phyloP scores from a whole-genome alignment of 73 alveolate genomes.

The Symbiodinium natans region DNA sequence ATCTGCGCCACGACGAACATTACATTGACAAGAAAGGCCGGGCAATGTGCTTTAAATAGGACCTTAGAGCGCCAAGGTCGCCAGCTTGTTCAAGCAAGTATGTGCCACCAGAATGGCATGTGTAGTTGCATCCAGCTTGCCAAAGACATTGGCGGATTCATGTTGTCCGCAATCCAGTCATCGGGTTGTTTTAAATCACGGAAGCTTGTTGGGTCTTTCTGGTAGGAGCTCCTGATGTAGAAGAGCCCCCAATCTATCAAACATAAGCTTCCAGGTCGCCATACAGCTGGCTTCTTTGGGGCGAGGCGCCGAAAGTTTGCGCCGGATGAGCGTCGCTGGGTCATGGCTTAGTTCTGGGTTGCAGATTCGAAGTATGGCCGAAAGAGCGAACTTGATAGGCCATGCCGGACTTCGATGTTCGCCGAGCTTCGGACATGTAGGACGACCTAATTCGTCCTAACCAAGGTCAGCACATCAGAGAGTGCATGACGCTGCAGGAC shows the following conservation, averaged over 20 bases:
- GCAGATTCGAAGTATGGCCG: not conserved
- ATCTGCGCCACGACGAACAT: slow-evolving; percentile 84
- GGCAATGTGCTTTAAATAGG: not conserved
- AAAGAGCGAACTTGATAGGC: not conserved
- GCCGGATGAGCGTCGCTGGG: slow-evolving; percentile 40
- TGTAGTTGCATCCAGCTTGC: too few relatives aligned
- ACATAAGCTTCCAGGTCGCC: too few relatives aligned
- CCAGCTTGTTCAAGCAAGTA: too few relatives aligned
- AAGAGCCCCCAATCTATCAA: too few relatives aligned
- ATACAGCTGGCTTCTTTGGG: slow-evolving; percentile 61
- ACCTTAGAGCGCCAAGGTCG: too few relatives aligned
- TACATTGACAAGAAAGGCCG: slow-evolving; percentile 67
- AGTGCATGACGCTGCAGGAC: slow-evolving; percentile 78
- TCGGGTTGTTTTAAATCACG: too few relatives aligned
- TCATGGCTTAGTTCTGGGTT: not conserved
- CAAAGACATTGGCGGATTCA: too few relatives aligned
- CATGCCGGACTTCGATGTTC: not conserved
- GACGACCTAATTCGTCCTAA: too few relatives aligned
- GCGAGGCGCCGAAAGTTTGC: slow-evolving; percentile 91
- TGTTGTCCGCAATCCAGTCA: too few relatives aligned
- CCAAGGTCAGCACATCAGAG: slow-evolving; percentile 74
- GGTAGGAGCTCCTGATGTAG: too few relatives aligned
- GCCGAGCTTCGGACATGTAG: not conserved
- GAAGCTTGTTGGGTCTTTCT: too few relatives aligned
- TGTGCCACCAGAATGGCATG: too few relatives aligned